Conservation (phyloP, 179 eudicot genomes). For the Spergularia azorica region DNA sequence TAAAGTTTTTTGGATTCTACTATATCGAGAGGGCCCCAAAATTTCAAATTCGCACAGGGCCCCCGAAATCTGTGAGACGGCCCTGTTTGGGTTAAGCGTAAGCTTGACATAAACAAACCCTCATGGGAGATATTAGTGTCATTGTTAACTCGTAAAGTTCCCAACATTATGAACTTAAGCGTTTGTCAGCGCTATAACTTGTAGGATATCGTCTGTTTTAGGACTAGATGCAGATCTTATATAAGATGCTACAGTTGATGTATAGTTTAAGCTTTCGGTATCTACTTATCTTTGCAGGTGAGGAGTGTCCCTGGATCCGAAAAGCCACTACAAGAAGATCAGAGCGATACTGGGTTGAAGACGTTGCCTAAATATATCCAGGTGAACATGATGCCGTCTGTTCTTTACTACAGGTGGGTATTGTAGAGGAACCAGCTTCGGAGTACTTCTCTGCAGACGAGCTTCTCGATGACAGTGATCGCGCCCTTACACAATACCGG, state of each 20-base stretch:
- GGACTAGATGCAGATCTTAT: not conserved
- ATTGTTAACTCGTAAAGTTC: no score
- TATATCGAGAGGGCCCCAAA: no score
- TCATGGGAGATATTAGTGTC: no score
- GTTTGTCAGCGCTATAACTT: no score
- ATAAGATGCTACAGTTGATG: not conserved
- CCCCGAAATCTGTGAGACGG: no score
- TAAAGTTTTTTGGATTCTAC: no score
- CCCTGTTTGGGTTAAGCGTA: no score
- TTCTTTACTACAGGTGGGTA: constrained; percentile 55
- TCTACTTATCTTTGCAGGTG: constrained; percentile 42
- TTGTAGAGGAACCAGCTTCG: constrained; percentile 53
- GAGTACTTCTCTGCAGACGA: constrained; percentile 58
- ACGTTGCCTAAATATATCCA: constrained; percentile 60
- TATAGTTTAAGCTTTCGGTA: not conserved
- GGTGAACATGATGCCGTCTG: constrained; percentile 30
- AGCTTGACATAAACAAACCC: no score
- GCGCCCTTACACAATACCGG: constrained; percentile 50
- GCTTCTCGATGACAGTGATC: constrained; percentile 52
- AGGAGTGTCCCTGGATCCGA: constrained; percentile 85
- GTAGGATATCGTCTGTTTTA: no score
- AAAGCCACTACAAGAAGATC: constrained; percentile 80
- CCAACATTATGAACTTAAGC: no score
- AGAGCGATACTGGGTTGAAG: constrained; percentile 70
- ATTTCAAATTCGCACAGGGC: no score